Conservation (phyloP, 176 grass and related monocot genomes). For the Hordeum marinum region DNA sequence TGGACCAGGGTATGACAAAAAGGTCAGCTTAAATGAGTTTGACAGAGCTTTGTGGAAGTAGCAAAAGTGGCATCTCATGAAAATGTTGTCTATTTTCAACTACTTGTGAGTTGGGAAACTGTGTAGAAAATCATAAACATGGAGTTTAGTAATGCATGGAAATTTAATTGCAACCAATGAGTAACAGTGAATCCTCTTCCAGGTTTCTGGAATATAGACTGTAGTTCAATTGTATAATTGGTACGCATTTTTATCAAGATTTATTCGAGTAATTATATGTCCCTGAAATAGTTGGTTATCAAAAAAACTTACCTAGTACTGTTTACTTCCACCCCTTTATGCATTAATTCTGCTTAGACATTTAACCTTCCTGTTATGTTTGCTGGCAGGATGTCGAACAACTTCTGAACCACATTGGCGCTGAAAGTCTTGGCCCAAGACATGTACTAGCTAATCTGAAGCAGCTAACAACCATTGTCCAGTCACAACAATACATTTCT, state of each 20-base stretch:
- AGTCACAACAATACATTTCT: slow-evolving; percentile 58
- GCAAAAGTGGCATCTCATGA: not conserved
- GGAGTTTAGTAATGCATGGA: not conserved
- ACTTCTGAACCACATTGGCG: slow-evolving; percentile 77
- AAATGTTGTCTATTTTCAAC: not conserved
- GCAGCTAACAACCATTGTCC: slow-evolving; percentile 72
- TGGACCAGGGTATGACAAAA: not conserved
- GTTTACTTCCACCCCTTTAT: not conserved
- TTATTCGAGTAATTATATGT: not conserved
- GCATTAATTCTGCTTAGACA: not conserved
- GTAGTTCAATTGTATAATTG: not conserved
- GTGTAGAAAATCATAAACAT: not conserved
- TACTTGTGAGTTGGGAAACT: not conserved
- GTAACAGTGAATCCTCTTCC: not conserved
- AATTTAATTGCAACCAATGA: not conserved
- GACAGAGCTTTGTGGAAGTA: not conserved
- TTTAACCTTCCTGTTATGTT: not conserved
- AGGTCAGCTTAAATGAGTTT: not conserved
- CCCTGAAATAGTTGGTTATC: not conserved
- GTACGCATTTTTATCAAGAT: not conserved
- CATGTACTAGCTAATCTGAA: slow-evolving; percentile 92
- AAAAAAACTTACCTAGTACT: not conserved
- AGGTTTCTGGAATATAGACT: not conserved
- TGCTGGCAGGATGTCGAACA: slow-evolving; percentile 74
- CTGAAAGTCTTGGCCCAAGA: slow-evolving; percentile 80